Evolutionary conservation across 1,139 yeast genomes (phyloP), one percentile per base, ranked within the genome.

Genomic region (Martiniozyma asiatica): DNA sequence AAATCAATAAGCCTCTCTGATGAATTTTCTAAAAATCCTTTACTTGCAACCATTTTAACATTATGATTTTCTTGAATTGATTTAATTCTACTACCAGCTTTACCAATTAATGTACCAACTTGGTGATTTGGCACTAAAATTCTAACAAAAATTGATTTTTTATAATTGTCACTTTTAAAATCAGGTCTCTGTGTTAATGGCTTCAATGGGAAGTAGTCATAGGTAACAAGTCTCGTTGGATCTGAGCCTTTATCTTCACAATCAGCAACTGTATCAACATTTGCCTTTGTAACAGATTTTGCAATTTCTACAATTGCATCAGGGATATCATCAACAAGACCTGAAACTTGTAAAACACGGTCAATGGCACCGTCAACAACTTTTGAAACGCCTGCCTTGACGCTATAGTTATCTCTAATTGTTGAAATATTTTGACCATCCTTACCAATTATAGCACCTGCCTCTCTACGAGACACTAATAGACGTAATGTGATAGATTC

Each of bases 81-180:
- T 58, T 82, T 87, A 50, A 85, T 85, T 53, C 89, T 69, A 21
- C 65, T 61, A 30, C 96, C 96, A 43, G 71, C 81, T 35, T 81
- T 73, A 30, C 96, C 96, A 52, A 85, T 85, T 33, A 85, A 69
- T 8, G 94, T 76, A 26, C 96, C 95, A 74, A 85, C 77, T 55
- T 84, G 94, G 38, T 77, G 67, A 56, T 85, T 85, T 28, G 94
- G 87, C 38, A 85, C 66, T 39, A 87, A 61, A 32, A 85, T 60
- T 47, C 95, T 67, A 44, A 84, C 57, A 25, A 73, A 64, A 18
- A 79, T 64, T 7, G 69, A 62, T 32, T 63, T 61, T 7, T 39
- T 35, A 29, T 39, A 47, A 9, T 35, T 41, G 13, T 57, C 49
- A 23, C 71, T 73, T 30, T 65, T 66, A 26, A 67, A 58, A 29